Conservation (phyloP, 345 rosid genomes). For the Lumnitzera littorea region DNA sequence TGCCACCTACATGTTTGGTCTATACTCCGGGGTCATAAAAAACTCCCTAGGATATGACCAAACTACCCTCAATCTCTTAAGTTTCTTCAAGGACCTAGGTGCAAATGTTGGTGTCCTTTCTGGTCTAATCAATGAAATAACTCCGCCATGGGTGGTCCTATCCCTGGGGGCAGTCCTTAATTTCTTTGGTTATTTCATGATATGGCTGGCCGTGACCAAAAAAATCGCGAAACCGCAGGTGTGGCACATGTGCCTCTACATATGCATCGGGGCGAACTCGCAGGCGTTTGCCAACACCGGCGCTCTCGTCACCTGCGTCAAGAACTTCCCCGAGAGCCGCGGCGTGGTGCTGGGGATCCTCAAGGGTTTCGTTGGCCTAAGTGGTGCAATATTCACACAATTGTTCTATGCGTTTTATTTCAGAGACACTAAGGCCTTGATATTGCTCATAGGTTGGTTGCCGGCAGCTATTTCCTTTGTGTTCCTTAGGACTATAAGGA, state of each 20-base stretch:
- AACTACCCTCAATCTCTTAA: conserved; percentile 45
- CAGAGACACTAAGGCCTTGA: conserved; percentile 26
- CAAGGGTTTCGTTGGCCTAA: conserved; percentile 48
- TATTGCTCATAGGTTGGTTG: conserved; percentile 50
- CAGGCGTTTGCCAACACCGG: conserved; percentile 59
- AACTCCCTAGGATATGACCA: conserved; percentile 38
- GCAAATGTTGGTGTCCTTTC: conserved; percentile 46
- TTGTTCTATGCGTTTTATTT: conserved; percentile 31
- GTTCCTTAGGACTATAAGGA: conserved; percentile 34
- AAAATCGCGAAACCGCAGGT: conserved; percentile 25
- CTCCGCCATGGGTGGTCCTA: conserved; percentile 70
- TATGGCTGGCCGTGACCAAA: conserved; percentile 51
- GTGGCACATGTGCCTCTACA: conserved; percentile 67
- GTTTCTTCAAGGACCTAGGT: conserved; percentile 64
- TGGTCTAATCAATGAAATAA: conserved; percentile 54
- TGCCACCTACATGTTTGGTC: conserved; percentile 55
- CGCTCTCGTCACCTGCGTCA: conserved; percentile 47
- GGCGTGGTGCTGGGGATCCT: conserved; percentile 52
- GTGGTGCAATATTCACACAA: conserved; percentile 4
- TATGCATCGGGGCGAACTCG: conserved; percentile 56
- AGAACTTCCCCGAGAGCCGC: conserved; percentile 56
- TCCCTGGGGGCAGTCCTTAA: conserved; percentile 42
- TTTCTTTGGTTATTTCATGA: conserved; percentile 63
- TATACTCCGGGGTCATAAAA: conserved; percentile 45
- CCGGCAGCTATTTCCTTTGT: conserved; percentile 45